Percentiles rank a stretch among this genome's conserved stretches.
These are phyloP conservation scores for Macroventuria anomochaeta DNA, from an alignment of 2,329 filamentous ascomycete genomes.

Conservation along the genomic window DNA sequence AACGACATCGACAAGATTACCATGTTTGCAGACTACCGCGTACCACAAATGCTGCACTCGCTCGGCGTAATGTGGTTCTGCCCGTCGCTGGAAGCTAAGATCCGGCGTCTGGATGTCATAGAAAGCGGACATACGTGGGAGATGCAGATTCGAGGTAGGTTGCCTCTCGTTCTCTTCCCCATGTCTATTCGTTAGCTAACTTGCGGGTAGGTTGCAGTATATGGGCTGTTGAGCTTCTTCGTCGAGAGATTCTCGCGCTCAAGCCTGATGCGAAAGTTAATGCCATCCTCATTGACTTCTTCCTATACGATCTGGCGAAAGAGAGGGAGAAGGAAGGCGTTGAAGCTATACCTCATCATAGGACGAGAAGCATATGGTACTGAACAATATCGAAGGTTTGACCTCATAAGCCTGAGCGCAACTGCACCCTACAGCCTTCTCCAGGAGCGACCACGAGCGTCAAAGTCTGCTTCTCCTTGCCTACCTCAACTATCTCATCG, in stretches of 20 bases:
- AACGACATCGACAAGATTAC: slow-evolving; percentile 93
- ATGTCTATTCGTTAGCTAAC: slow-evolving; percentile 25
- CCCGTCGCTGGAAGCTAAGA: slow-evolving; percentile 74
- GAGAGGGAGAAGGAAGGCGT: slow-evolving; percentile 66
- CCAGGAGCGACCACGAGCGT: too few relatives aligned
- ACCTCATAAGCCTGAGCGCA: too few relatives aligned
- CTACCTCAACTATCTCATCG: too few relatives aligned
- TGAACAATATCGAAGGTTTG: too few relatives aligned
- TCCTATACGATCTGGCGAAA: slow-evolving; percentile 94
- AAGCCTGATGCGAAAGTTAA: slow-evolving; percentile 78
- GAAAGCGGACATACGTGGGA: slow-evolving; percentile 79
- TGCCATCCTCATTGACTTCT: slow-evolving; percentile 95
- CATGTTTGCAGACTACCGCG: slow-evolving; percentile 98
- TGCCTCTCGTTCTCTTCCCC: too few relatives aligned
- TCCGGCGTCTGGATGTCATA: slow-evolving; percentile 70
- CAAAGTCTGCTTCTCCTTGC: too few relatives aligned
- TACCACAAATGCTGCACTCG: slow-evolving; percentile 89
- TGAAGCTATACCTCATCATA: slow-evolving; percentile 74
- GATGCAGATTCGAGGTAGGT: slow-evolving; percentile 77
- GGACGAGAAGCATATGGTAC: slow-evolving; percentile 95
- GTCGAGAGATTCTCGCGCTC: slow-evolving; percentile 75
- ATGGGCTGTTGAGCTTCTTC: slow-evolving; percentile 91
- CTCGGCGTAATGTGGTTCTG: slow-evolving; percentile 85
- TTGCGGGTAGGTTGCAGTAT: slow-evolving; percentile 77
- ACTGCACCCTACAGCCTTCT: too few relatives aligned